These are phyloP conservation scores for Osmanthus fragrans DNA, from an alignment of 257 asterid genomes.

Conservation along the genomic window DNA sequence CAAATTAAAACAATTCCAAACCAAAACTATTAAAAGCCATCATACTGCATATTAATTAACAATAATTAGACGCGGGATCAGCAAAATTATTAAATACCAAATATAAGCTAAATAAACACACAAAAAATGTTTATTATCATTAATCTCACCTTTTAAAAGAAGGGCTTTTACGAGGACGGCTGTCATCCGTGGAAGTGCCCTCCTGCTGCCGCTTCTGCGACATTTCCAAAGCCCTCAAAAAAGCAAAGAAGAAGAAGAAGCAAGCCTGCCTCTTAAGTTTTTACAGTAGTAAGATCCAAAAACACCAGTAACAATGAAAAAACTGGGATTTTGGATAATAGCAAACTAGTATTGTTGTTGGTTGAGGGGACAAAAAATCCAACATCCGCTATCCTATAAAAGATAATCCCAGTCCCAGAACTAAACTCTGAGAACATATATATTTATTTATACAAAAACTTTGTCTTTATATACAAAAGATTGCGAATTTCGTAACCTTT, in stretches of 20 bases:
- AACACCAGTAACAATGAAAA: conserved; percentile 5
- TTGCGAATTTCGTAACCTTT: neutral
- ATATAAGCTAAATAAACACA: neutral
- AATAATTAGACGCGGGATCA: neutral
- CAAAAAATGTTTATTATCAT: neutral
- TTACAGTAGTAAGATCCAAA: conserved; percentile 10
- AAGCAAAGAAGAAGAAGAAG: conserved; percentile 17
- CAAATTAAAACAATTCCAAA: neutral
- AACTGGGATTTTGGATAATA: neutral
- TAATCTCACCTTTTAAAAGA: conserved; percentile 57
- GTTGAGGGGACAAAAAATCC: conserved; percentile 33
- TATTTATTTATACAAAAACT: neutral
- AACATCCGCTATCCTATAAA: conserved; percentile 42
- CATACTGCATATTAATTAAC: neutral
- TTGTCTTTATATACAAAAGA: neutral
- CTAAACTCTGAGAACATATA: neutral
- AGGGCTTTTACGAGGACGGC: conserved; percentile 53
- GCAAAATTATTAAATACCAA: neutral
- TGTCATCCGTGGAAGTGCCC: conserved; percentile 54
- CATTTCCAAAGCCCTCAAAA: conserved; percentile 32
- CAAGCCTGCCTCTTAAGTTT: conserved; percentile 21
- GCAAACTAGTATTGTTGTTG: conserved; percentile 17
- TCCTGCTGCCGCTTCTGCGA: conserved; percentile 68
- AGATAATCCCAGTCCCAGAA: conserved; percentile 11
- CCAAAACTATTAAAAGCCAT: neutral